Percentiles rank a stretch among this genome's conserved stretches.
These are phyloP conservation scores for Cubamyces lactineus DNA, from an alignment of 768 basidiomycete genomes.

Conservation along the genomic window DNA sequence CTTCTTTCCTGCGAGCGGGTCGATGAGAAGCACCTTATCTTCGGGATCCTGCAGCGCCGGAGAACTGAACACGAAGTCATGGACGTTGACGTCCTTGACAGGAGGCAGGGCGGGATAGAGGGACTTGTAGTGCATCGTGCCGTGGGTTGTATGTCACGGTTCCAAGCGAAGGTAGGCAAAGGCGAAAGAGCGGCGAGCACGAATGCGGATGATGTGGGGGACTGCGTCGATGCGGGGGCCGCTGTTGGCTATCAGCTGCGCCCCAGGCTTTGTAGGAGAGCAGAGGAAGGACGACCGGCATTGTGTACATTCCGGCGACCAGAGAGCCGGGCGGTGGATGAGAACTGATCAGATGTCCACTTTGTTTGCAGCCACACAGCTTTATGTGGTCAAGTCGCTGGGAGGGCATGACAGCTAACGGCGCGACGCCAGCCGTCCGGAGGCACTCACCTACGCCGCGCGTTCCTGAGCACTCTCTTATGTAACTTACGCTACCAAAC, in stretches of 20 bases:
- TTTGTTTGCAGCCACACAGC: background rate
- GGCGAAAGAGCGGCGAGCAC: too few species aligned
- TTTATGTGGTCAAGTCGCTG: background rate
- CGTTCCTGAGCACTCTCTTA: background rate
- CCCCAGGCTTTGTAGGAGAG: constrained; percentile 4
- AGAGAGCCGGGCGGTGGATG: constrained; percentile 6
- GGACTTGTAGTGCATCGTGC: constrained; percentile 59
- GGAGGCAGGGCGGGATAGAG: constrained; percentile 55
- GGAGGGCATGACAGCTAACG: background rate
- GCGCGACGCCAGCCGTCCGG: background rate
- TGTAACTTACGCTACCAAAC: too few species aligned
- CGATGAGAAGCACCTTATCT: constrained; percentile 59
- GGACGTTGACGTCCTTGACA: constrained; percentile 53
- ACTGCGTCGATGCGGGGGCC: background rate
- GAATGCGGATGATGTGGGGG: too few species aligned
- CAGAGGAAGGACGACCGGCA: background rate
- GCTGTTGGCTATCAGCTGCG: background rate
- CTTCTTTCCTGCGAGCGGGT: constrained; percentile 52
- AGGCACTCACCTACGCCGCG: background rate
- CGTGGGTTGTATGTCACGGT: too few species aligned
- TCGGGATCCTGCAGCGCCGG: constrained; percentile 41
- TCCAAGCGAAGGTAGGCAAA: too few species aligned
- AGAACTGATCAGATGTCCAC: constrained; percentile 14
- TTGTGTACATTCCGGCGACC: constrained; percentile 14
- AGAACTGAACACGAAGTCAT: constrained; percentile 57